Conservation (phyloP, 345 rosid genomes). For the thale cress (Arabidopsis thaliana) region TAIR10.1 NC_003076.8:16188001-16188500, state of each 20-base stretch:
- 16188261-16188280: constrained; percentile 18
- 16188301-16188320: constrained; percentile 22
- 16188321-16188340: constrained; percentile 1
- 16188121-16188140: constrained; percentile 17
- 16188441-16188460: constrained; percentile 15
- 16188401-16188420: constrained; percentile 29
- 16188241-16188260: constrained; percentile 33
- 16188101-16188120: constrained; percentile 23
- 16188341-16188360: constrained; percentile 22
- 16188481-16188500: constrained; percentile 1
- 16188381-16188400: constrained; percentile 6
- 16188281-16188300: constrained; percentile 35
- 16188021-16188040: constrained; percentile 29
- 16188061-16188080: constrained; percentile 35
- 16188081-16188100: constrained; percentile 30
- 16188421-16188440: constrained; percentile 31
- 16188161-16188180: constrained; percentile 11
- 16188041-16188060: constrained; percentile 36
- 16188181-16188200: constrained; percentile 20
- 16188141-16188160: constrained; percentile 5
- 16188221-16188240: constrained; percentile 13
- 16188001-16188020: constrained; percentile 30
- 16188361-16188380: constrained; percentile 7
- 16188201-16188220: neutral
- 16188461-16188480: constrained; percentile 19